phyloP scores from a whole-genome alignment of 768 basidiomycete genomes.

The Rhodotorula toruloides region DNA sequence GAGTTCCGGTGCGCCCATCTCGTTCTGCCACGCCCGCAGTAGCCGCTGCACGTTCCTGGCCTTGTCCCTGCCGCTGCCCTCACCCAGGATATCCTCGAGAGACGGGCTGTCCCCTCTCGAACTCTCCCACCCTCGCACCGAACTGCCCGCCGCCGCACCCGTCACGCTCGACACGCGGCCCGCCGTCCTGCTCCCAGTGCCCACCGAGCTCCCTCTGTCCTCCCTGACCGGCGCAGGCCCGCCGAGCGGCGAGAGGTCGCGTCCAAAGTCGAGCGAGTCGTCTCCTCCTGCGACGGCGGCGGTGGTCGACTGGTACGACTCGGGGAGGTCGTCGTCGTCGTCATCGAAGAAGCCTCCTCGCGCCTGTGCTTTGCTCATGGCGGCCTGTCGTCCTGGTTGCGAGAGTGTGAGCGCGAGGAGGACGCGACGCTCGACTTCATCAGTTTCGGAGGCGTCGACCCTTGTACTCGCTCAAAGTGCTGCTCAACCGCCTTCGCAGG shows the following conservation, averaged over 20 bases:
- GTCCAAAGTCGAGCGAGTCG: conserved; percentile 13
- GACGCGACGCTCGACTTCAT: background rate
- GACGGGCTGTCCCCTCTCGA: conserved; percentile 21
- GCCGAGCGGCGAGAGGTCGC: background rate
- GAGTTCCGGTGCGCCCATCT: conserved; percentile 38
- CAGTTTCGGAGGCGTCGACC: background rate
- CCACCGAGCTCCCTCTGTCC: conserved; percentile 3
- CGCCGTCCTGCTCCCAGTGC: background rate
- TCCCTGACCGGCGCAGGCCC: no score
- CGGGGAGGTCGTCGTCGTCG: conserved; percentile 23
- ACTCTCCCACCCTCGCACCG: conserved; percentile 8
- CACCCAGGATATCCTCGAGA: conserved; percentile 27
- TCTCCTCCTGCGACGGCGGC: background rate
- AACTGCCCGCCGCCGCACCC: conserved; percentile 16
- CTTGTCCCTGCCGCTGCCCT: background rate
- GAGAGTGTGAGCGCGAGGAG: background rate
- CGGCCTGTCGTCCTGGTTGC: background rate
- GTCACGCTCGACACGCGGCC: conserved; percentile 10
- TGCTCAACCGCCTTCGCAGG: no score
- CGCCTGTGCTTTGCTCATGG: background rate
- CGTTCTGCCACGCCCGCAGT: conserved; percentile 38
- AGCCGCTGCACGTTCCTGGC: conserved; percentile 37
- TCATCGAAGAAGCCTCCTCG: conserved; percentile 24
- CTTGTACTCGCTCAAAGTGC: no score
- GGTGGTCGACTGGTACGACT: conserved; percentile 9